These are phyloP conservation scores for Monosporascus sp. DNA, from an alignment of 2,329 filamentous ascomycete species.

Conservation along the genomic window DNA sequence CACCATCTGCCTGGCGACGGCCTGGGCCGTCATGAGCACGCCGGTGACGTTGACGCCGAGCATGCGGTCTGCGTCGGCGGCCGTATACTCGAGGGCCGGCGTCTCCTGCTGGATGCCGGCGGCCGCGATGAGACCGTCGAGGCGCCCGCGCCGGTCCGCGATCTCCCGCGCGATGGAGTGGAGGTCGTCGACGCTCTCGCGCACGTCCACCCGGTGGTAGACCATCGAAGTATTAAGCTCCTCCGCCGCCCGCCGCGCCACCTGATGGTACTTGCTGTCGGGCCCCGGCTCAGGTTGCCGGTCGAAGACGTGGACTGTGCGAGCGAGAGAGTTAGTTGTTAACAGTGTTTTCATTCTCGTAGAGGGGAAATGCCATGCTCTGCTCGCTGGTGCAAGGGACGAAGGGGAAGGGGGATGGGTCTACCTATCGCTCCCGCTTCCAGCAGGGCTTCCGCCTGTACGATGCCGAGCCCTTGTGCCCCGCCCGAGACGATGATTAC, in stretches of 20 bases:
- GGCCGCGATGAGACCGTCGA: conserved; percentile 72
- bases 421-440: conserved; percentile 69
- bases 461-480: conserved; percentile 70
- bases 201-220: conserved; percentile 77
- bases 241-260: conserved; percentile 57
- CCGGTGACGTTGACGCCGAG: conserved; percentile 85
- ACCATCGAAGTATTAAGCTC: conserved; percentile 63
- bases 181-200: conserved; percentile 57
- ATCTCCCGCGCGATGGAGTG: conserved; percentile 65
- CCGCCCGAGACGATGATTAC: conserved; percentile 73
- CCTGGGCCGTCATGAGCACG: conserved; percentile 78
- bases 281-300: conserved; percentile 49
- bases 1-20: conserved; percentile 73
- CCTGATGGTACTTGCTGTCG: conserved; percentile 54
- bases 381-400: neutral
- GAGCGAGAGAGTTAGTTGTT: neutral
- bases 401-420: neutral
- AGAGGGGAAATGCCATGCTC: no score
- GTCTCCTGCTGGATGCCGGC: conserved; percentile 78
- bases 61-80: conserved; percentile 70
- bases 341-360: neutral
- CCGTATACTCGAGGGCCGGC: conserved; percentile 72
- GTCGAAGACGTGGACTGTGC: conserved; percentile 62
- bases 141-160: conserved; percentile 60
- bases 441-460: conserved; percentile 71